Evolutionary conservation across 805 yeast species (phyloP).

Genomic region (Torulaspora delbrueckii): DNA sequence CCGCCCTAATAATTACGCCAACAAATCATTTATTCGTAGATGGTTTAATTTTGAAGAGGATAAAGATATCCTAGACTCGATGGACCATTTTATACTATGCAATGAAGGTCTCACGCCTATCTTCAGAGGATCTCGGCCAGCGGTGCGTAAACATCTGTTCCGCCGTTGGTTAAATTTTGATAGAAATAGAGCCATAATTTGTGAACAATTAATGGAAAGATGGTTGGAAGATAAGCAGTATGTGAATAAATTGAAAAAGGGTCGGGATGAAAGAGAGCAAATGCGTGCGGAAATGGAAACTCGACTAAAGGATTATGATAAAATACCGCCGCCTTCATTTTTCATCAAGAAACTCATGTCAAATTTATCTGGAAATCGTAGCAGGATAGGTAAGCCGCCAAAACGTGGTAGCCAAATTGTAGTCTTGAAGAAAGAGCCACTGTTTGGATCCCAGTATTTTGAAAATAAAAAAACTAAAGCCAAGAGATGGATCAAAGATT

Average conservation of each 20-base stretch:
- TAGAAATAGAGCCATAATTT: slow-evolving; percentile 5
- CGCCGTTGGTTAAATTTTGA: slow-evolving; percentile 11
- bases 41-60: slow-evolving; percentile 11
- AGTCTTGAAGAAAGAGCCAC: slow-evolving; percentile 9
- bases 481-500: slow-evolving; percentile 6
- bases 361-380: slow-evolving; percentile 2
- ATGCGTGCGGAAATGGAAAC: not conserved
- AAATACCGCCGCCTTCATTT: slow-evolving; percentile 7
- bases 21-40: slow-evolving; percentile 1
- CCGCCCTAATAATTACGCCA: not conserved
- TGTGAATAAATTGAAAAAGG: slow-evolving; percentile 1
- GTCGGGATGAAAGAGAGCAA: not conserved
- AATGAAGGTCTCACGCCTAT: slow-evolving; percentile 8
- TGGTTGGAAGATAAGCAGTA: slow-evolving; percentile 7
- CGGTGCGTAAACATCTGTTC: slow-evolving; percentile 8
- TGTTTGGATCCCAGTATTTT: slow-evolving; percentile 10
- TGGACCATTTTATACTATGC: slow-evolving; percentile 9
- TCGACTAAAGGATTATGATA: not conserved
- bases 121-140: slow-evolving; percentile 9
- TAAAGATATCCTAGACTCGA: slow-evolving; percentile 6
- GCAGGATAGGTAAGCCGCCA: slow-evolving; percentile 11
- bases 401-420: slow-evolving; percentile 9
- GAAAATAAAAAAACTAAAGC: slow-evolving; percentile 5
- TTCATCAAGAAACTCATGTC: slow-evolving; percentile 4
- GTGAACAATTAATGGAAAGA: slow-evolving; percentile 8